Evolutionary conservation across 257 asterid genomes (phyloP).

Genomic region (Nicotiana paniculata): DNA sequence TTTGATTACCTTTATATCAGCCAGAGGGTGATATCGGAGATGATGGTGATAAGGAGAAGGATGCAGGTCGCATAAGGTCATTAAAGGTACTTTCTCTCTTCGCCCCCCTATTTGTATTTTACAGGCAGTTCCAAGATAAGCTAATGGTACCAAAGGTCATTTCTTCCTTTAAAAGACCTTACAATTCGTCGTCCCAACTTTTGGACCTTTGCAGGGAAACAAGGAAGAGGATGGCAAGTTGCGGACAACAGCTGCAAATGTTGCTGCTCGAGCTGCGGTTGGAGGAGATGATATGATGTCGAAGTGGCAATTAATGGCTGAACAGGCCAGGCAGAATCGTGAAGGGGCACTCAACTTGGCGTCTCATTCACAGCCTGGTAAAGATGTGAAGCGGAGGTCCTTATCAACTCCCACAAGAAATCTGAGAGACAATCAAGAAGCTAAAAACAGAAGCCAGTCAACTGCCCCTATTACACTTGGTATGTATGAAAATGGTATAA

Average conservation of each 20-base stretch:
- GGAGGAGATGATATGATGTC: constrained; percentile 87
- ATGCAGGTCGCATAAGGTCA: constrained; percentile 51
- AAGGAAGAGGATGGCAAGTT: constrained; percentile 92
- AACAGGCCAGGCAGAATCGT: constrained; percentile 69
- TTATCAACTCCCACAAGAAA: constrained; percentile 36
- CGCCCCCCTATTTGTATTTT: neutral
- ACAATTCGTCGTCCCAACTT: neutral
- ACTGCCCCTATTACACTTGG: constrained; percentile 43
- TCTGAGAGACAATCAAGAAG: constrained; percentile 54
- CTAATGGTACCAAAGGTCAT: neutral
- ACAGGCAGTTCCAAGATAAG: neutral
- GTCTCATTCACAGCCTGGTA: constrained; percentile 42
- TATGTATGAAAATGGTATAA: constrained; percentile 16
- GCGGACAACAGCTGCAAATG: constrained; percentile 93
- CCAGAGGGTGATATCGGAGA: constrained; percentile 41
- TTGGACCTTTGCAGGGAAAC: constrained; percentile 41
- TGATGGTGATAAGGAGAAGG: constrained; percentile 81
- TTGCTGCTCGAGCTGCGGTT: constrained; percentile 90
- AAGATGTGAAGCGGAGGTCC: constrained; percentile 39
- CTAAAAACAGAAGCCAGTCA: constrained; percentile 50
- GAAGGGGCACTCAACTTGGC: constrained; percentile 24
- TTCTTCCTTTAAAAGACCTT: neutral
- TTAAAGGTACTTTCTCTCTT: constrained; percentile 30
- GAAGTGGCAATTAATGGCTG: constrained; percentile 85
- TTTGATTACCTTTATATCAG: constrained; percentile 23